Conservation (phyloP, 192 early-diverging fungal species). For the Coemansia javaensis region DNA sequence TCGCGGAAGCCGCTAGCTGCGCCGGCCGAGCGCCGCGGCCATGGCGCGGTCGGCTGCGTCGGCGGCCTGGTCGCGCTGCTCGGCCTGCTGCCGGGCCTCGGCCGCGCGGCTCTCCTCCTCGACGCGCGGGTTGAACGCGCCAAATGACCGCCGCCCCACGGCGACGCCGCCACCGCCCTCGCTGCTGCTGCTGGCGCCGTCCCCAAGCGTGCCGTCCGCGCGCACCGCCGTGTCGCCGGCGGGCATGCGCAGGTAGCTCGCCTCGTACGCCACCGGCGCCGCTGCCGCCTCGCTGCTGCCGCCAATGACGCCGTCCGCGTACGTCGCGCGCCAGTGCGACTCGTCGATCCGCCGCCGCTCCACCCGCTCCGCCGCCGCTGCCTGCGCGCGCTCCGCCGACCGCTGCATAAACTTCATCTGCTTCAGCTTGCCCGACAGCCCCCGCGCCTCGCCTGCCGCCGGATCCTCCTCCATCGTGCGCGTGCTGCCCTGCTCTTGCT, state of each 20-base stretch:
- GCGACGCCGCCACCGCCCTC: neutral
- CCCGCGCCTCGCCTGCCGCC: no score
- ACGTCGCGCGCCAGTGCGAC: constrained; percentile 45
- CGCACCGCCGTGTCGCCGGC: constrained; percentile 5
- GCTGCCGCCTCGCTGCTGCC: constrained; percentile 10
- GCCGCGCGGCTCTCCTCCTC: constrained; percentile 17
- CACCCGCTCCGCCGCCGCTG: constrained; percentile 17
- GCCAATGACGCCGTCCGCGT: constrained; percentile 18
- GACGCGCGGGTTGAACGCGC: constrained; percentile 27
- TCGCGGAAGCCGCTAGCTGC: no score
- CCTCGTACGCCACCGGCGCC: constrained; percentile 28
- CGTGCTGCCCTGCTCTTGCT: no score
- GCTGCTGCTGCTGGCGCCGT: neutral
- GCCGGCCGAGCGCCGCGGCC: constrained; percentile 21
- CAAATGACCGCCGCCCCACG: constrained; percentile 38
- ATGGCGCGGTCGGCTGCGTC: constrained; percentile 12
- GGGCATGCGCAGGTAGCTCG: constrained; percentile 45
- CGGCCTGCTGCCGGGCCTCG: constrained; percentile 4
- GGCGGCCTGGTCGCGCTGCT: constrained; percentile 2
- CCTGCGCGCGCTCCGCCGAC: constrained; percentile 25
- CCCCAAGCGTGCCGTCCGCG: neutral
- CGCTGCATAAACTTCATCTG: constrained; percentile 48
- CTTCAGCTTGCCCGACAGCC: no score
- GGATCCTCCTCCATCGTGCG: constrained; percentile 27
- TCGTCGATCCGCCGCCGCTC: constrained; percentile 31